phyloP scores from a whole-genome alignment of 371 early-diverging fungal species.

The Batkoa obscura region DNA sequence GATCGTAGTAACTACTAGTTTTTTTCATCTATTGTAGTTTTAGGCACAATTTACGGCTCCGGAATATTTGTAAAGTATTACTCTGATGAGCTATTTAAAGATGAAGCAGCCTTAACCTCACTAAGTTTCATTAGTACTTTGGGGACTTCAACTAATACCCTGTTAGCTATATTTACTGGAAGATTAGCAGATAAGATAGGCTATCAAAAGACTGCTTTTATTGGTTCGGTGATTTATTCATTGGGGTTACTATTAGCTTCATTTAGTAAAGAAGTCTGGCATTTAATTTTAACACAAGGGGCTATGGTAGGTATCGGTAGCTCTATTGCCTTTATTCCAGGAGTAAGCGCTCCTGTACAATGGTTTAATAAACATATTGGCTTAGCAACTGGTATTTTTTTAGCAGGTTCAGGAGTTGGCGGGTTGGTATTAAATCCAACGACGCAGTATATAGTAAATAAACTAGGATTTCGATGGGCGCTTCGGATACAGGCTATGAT shows the following conservation, averaged over 20 bases:
- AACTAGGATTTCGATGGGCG: conserved; percentile 35
- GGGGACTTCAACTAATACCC: conserved; percentile 16
- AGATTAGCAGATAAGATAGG: conserved; percentile 19
- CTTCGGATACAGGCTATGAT: conserved; percentile 37
- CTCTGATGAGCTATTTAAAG: neutral
- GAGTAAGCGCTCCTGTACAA: conserved; percentile 36
- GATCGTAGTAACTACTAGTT: conserved; percentile 8
- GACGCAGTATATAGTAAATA: conserved; percentile 28
- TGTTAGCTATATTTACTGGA: conserved; percentile 20
- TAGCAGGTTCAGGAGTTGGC: conserved; percentile 59
- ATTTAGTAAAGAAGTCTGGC: conserved; percentile 17
- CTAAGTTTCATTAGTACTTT: conserved; percentile 27
- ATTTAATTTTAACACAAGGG: conserved; percentile 27
- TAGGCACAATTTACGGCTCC: conserved; percentile 10
- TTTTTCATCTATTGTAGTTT: conserved; percentile 15
- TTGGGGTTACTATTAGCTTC: conserved; percentile 17
- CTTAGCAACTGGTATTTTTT: conserved; percentile 49
- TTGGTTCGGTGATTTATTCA: conserved; percentile 15
- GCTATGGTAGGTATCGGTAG: conserved; percentile 26
- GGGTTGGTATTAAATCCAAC: conserved; percentile 50
- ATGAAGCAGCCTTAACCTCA: conserved; percentile 11
- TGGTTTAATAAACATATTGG: conserved; percentile 51
- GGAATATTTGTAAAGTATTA: neutral
- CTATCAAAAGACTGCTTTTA: conserved; percentile 16
- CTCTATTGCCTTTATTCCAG: conserved; percentile 34